Evolutionary conservation across 352 stramenopile genomes (phyloP).

Genomic region (Phytophthora tentaculata): DNA sequence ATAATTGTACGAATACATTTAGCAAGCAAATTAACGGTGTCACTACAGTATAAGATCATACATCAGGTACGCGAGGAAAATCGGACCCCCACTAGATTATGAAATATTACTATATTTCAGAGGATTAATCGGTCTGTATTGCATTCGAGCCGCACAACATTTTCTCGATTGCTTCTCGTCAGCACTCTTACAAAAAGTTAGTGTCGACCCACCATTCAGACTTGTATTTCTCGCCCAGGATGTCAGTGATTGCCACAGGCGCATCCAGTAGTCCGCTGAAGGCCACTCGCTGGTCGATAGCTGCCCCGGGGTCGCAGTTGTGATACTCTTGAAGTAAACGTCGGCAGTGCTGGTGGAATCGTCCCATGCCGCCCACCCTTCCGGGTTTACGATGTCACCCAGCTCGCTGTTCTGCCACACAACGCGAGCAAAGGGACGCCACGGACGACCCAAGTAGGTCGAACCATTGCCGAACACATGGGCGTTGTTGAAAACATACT

Average conservation of each 20-base stretch:
- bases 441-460: slow-evolving; percentile 20
- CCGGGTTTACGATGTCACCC: slow-evolving; percentile 6
- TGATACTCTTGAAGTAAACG: slow-evolving; percentile 18
- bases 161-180: too few species aligned
- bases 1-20: too few species aligned
- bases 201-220: slow-evolving; percentile 17
- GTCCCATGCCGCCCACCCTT: slow-evolving; percentile 14
- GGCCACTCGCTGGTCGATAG: slow-evolving; percentile 1
- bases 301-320: not conserved
- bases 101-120: too few species aligned
- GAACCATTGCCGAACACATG: slow-evolving; percentile 5
- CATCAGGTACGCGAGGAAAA: too few species aligned
- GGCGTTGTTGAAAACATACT: slow-evolving; percentile 16
- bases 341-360: slow-evolving; percentile 3
- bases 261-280: slow-evolving; percentile 17
- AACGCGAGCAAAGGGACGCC: slow-evolving; percentile 9
- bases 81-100: too few species aligned
- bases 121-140: too few species aligned
- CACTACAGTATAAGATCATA: too few species aligned
- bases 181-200: slow-evolving; percentile 11
- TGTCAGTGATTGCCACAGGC: slow-evolving; percentile 9
- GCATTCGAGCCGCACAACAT: too few species aligned
- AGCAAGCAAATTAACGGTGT: too few species aligned
- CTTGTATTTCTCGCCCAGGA: slow-evolving; percentile 7
- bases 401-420: slow-evolving; percentile 19